These are phyloP conservation scores for apple (Malus domestica) DNA, from an alignment of 306 rosid genomes.

Conservation along the genomic window ASM211411v1 NC_041799.1:36509501-36510000, in stretches of 20 bases:
- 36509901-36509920: constrained; percentile 16
- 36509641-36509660: neutral
- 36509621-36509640: neutral
- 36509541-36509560: neutral
- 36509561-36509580: neutral
- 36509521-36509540: neutral
- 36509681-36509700: neutral
- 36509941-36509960: neutral
- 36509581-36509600: neutral
- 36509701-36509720: neutral
- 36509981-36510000: neutral
- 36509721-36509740: neutral
- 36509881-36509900: constrained; percentile 73
- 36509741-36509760: neutral
- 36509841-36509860: constrained; percentile 54
- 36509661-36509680: neutral
- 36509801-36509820: constrained; percentile 77
- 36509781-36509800: constrained; percentile 57
- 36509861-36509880: constrained; percentile 63
- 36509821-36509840: constrained; percentile 78
- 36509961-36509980: neutral
- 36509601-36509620: neutral
- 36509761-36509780: neutral
- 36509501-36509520: neutral
- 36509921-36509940: neutral